A percentile compares a stretch with the other conserved stretches of the same genome.
Evolutionary conservation across 2,329 filamentous ascomycete genomes (phyloP).

Genomic region (Colletotrichum somersetense): DNA sequence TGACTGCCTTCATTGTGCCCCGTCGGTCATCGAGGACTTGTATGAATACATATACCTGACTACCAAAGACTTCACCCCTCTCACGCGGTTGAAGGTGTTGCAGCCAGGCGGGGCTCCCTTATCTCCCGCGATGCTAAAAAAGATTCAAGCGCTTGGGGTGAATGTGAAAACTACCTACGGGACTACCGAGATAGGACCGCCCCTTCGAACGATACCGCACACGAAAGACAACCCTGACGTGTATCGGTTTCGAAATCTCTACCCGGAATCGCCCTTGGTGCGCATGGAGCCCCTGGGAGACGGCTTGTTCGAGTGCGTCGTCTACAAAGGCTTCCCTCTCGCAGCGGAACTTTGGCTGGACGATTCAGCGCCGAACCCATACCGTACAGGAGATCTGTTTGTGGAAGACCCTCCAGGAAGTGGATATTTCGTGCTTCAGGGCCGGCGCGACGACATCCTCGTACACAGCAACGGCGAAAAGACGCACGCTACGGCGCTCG

Average conservation of each 20-base stretch:
- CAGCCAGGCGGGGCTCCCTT: slow-evolving; percentile 28
- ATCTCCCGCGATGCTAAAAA: background rate
- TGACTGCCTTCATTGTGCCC: slow-evolving; percentile 34
- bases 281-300: slow-evolving; percentile 25
- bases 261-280: slow-evolving; percentile 23
- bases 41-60: slow-evolving; percentile 32
- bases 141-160: slow-evolving; percentile 18
- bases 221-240: slow-evolving; percentile 34
- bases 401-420: slow-evolving; percentile 23
- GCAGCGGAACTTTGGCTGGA: slow-evolving; percentile 33
- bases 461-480: slow-evolving; percentile 30
- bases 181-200: slow-evolving; percentile 28
- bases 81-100: slow-evolving; percentile 24
- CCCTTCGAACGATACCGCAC: slow-evolving; percentile 25
- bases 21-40: slow-evolving; percentile 32
- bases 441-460: slow-evolving; percentile 27
- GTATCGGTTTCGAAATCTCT: slow-evolving; percentile 33
- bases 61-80: slow-evolving; percentile 18
- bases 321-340: slow-evolving; percentile 23
- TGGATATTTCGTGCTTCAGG: slow-evolving; percentile 29
- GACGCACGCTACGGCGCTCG: slow-evolving; percentile 22
- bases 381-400: slow-evolving; percentile 31
- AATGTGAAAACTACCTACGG: slow-evolving; percentile 38
- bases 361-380: slow-evolving; percentile 14
- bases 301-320: slow-evolving; percentile 28